Conservation (phyloP, 140 eudicot species). For the Erigeron philadelphicus region DNA sequence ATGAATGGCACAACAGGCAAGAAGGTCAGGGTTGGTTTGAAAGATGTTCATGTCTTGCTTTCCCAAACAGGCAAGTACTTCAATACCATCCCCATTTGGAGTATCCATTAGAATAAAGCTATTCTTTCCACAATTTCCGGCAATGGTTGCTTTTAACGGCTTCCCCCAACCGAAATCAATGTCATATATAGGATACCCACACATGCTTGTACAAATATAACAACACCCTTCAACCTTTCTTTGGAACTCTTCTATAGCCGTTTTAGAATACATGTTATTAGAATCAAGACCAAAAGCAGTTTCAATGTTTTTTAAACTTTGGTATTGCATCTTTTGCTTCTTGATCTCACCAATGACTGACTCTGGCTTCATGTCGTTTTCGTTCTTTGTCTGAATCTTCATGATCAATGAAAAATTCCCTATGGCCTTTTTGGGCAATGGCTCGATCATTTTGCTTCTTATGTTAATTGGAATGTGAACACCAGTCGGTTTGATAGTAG, state of each 20-base stretch:
- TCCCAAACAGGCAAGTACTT: not conserved
- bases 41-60: not conserved
- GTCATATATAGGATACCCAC: not conserved
- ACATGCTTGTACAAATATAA: not conserved
- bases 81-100: not conserved
- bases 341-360: not conserved
- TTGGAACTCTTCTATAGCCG: not conserved
- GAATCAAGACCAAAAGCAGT: not conserved
- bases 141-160: not conserved
- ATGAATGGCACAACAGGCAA: too few species aligned
- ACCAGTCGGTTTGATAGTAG: not conserved
- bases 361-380: not conserved
- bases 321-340: not conserved
- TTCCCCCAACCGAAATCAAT: too few species aligned
- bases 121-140: too few species aligned
- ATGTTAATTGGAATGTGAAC: not conserved
- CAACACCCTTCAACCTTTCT: not conserved
- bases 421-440: not conserved
- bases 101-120: not conserved
- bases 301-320: not conserved
- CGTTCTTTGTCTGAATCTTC: too few species aligned
- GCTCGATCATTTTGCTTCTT: not conserved
- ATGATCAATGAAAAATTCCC: not conserved
- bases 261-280: not conserved
- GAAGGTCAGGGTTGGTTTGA: not conserved